These are phyloP conservation scores for Gamarada debralockiae DNA, from an alignment of 495 filamentous ascomycete species.

Conservation along the genomic window DNA sequence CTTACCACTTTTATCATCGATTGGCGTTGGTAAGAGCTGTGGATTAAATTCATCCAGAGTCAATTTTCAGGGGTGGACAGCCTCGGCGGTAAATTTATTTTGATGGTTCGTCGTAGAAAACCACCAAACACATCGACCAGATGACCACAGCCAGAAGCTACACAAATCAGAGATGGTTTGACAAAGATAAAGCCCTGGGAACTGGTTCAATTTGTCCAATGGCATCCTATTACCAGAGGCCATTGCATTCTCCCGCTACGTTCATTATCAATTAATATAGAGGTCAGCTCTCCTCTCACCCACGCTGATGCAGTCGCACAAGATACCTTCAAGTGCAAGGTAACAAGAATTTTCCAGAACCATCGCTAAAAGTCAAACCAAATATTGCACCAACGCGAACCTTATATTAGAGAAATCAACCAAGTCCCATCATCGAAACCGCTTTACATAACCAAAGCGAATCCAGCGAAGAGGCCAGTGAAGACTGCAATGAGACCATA, in stretches of 20 bases:
- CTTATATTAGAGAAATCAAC: no score
- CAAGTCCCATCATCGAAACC: background rate
- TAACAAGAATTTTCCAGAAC: background rate
- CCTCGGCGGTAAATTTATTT: no score
- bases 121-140: no score
- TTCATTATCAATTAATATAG: background rate
- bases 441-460: constrained; percentile 53
- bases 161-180: no score
- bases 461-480: constrained; percentile 58
- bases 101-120: no score
- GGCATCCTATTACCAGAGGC: background rate
- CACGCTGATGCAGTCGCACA: background rate
- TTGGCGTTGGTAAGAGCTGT: no score
- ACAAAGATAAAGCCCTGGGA: no score
- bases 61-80: no score
- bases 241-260: background rate
- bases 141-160: no score
- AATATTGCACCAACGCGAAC: background rate
- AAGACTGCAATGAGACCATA: constrained; percentile 56
- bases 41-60: no score
- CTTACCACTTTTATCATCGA: no score
- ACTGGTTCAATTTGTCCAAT: no score
- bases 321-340: constrained; percentile 10
- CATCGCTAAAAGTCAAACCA: constrained; percentile 17
- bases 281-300: background rate